Conservation (phyloP, 2,329 filamentous ascomycete genomes). For the Esteya vermicola region DNA sequence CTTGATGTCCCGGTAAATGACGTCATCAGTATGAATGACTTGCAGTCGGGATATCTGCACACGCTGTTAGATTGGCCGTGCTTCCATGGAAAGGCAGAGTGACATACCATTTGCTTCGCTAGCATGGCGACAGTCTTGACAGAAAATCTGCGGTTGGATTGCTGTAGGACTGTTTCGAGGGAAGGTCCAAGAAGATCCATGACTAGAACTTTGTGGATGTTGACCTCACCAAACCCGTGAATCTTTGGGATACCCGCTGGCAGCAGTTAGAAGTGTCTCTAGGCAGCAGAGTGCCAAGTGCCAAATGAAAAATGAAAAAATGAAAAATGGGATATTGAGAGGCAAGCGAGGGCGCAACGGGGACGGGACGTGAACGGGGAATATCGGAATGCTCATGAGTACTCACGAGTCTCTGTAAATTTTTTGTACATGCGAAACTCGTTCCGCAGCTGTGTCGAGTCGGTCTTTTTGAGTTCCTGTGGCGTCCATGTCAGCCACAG, state of each 20-base stretch:
- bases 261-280: not conserved
- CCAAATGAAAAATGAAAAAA: too few relatives aligned
- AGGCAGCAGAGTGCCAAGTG: too few relatives aligned
- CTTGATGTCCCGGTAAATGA: slow-evolving; percentile 98
- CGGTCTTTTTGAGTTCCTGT: slow-evolving; percentile 9
- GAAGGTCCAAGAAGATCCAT: slow-evolving; percentile 11
- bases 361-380: too few relatives aligned
- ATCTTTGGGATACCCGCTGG: slow-evolving; percentile 9
- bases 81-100: not conserved
- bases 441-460: slow-evolving; percentile 10
- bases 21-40: slow-evolving; percentile 91
- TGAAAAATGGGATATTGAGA: too few relatives aligned
- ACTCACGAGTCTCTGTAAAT: not conserved
- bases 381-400: not conserved
- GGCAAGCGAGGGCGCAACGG: not conserved
- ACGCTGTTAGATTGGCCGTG: not conserved
- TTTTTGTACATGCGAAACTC: slow-evolving; percentile 12
- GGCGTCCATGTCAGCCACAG: not conserved
- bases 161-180: slow-evolving; percentile 6
- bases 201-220: slow-evolving; percentile 11
- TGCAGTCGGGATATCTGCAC: slow-evolving; percentile 71
- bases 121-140: slow-evolving; percentile 9
- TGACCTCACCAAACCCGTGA: slow-evolving; percentile 9
- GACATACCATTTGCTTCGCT: slow-evolving; percentile 10
- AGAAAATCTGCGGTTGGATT: slow-evolving; percentile 6